phyloP scores from a whole-genome alignment of 768 basidiomycete species.

The Psilocybe cubensis region DNA sequence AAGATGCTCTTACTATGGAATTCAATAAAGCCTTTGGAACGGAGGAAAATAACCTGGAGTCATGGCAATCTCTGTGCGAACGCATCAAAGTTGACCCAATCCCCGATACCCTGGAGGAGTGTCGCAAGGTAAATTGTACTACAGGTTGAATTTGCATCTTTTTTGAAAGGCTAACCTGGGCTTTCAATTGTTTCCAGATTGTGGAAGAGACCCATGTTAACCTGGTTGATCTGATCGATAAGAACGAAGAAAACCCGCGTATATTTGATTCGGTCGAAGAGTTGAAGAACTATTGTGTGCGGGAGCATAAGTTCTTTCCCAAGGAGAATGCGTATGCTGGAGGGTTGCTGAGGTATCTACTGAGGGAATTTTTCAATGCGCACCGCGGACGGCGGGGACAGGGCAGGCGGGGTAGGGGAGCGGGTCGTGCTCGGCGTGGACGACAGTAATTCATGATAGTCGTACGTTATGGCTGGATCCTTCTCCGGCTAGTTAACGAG shows the following conservation, averaged over 20 bases:
- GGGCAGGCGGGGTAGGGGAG: not conserved
- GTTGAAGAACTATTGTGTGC: conserved; percentile 35
- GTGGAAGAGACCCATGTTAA: conserved; percentile 38
- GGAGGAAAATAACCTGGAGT: conserved; percentile 28
- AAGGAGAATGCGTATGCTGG: conserved; percentile 30
- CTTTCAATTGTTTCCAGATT: conserved; percentile 17
- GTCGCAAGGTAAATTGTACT: conserved; percentile 24
- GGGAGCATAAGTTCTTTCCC: conserved; percentile 34
- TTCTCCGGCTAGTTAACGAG: too few relatives aligned
- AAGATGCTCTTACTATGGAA: conserved; percentile 30
- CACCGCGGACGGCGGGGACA: not conserved
- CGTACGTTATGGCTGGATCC: too few relatives aligned
- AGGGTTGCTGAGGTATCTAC: conserved; percentile 31
- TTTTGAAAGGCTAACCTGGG: not conserved
- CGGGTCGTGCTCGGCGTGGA: not conserved
- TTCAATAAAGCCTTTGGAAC: conserved; percentile 39
- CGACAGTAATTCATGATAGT: not conserved
- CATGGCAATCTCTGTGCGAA: conserved; percentile 32
- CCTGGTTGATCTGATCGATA: conserved; percentile 35
- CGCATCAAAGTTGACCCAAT: conserved; percentile 31
- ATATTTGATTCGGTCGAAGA: conserved; percentile 27
- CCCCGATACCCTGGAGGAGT: conserved; percentile 27
- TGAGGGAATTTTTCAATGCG: conserved; percentile 30
- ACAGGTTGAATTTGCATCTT: not conserved
- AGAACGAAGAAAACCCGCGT: conserved; percentile 6